Evolutionary conservation across 2,329 filamentous ascomycete species (phyloP), one percentile per base, ranked within the genome.

Genomic region (Pseudocercospora macadamiae): DNA sequence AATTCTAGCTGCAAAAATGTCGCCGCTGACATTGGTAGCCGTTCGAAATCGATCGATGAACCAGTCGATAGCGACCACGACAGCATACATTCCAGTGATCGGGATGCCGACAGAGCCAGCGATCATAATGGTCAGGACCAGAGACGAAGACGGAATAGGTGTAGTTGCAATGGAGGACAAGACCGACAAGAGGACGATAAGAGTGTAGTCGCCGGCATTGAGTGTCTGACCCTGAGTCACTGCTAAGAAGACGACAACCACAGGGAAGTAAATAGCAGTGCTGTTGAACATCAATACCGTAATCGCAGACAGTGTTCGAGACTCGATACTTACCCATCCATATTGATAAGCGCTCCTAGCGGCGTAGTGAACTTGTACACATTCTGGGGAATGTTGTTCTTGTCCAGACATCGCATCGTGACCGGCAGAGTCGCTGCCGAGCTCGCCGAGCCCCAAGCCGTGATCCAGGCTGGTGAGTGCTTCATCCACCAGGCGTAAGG

Each of bases 1-100:
- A 25, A 80, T 68, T 2, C 64, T 66, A 2, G 75, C 77, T 0
- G 77, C 79, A 56, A 77, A 82, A 1, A 81, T 60, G 66, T 83
- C 81, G n/a, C 79, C 79, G 32, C 74, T 78, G 42, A 83, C 80
- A 60, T 83, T 83, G 54, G 78, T 66, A 3, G 77, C 76, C 0
- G 81, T 83, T 12, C 82, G 74, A 75, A 83, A 83, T 25, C 81
- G 78, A 69, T 83, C 82, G n/a, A 83, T 72, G 68, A 83, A 78
- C 81, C 80, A 83, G 62, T 83, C 81, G 44, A 83, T 82, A 21
- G 80, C 80, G 2, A 82, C 76, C 12, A 83, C 79, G 37, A 83
- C 79, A 19, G 77, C 80, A 62, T 79, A 82, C 79, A 82, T 82
- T 16, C 74, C 76, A 0, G 78, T 82, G 30, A 81, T 68, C 1